Evolutionary conservation across 2,329 filamentous ascomycete species (phyloP), one percentile per base, ranked within the genome.

Genomic region (Lachnellula willkommii): DNA sequence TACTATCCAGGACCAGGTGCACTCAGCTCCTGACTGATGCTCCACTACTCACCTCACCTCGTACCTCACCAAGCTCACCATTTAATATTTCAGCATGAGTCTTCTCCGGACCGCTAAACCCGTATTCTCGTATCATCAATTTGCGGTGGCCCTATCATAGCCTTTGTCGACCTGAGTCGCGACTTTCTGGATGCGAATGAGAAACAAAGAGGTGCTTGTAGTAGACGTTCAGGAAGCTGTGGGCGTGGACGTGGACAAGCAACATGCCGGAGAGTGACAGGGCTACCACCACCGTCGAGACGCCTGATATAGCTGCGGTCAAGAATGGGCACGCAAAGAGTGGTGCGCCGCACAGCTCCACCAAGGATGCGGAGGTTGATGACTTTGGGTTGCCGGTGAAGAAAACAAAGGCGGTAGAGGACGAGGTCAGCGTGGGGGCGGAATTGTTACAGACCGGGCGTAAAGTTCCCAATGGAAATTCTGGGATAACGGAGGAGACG

Each of bases 301-400:
- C 54, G 54, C 58, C 57, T 50, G 52, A 54, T 57, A 54, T 57
- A 55, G 43, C n/a, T 11, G 43, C 20, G 15, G 52, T 32, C 24
- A 47, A 17, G 12, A 45, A 54, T 47, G 53, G 47, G n/a, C 50
- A 52, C 47, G 57, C 43, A 54, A 59, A 63, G 58, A 61, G 57
- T 37, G 43, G 55, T 57, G 61, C 47, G 46, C 57, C 49, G 59
- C 47, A 59, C 45, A 43, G 35, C 20, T 45, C 42, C 42, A 24
- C 42, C 49, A 14, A 54, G 47, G 47, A 50, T 52, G 36, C 43
- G 40, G 82, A 86, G 65, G 73, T 84, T 57, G 87, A 90, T 69
- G 87, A 90, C 62, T 90, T 89, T 69, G 87, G 87, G 50, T 73
- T 90, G 60, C 85, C 85, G 17, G 79, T 87, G 59, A 77, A 76